A percentile compares a stretch with the other conserved stretches of the same genome.
Evolutionary conservation across 345 rosid genomes (phyloP).

Genomic region (Moricandia arvensis): DNA sequence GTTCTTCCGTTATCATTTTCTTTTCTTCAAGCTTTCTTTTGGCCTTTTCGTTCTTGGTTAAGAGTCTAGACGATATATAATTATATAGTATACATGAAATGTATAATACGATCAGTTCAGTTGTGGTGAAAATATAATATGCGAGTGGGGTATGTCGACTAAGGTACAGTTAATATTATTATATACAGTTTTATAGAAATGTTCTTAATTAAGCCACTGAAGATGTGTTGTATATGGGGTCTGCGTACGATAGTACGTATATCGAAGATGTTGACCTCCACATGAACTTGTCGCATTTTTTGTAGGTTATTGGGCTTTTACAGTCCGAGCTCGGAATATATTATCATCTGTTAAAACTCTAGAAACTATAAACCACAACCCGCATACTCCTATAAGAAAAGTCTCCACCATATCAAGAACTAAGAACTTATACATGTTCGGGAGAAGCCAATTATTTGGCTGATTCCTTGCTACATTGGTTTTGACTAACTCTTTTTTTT

Average conservation of each 20-base stretch:
- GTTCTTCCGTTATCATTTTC: conserved; percentile 47
- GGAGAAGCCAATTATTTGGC: conserved; percentile 13
- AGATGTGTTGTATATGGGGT: conserved; percentile 27
- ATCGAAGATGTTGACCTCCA: conserved; percentile 28
- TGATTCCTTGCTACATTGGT: neutral
- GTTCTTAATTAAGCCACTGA: conserved; percentile 18
- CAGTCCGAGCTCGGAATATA: neutral
- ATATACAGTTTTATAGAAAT: conserved; percentile 17
- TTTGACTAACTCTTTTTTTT: conserved; percentile 17
- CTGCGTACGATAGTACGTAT: conserved; percentile 39
- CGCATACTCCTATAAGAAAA: too few relatives aligned
- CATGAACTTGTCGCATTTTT: conserved; percentile 16
- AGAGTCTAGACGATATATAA: conserved; percentile 26
- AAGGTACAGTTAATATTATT: conserved; percentile 40
- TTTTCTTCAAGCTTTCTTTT: neutral
- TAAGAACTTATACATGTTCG: neutral
- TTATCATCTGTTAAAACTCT: neutral
- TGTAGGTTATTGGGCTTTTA: neutral
- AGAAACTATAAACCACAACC: neutral
- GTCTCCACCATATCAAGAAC: too few relatives aligned
- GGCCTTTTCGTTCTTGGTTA: neutral
- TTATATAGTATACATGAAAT: conserved; percentile 39
- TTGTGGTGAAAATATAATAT: conserved; percentile 45
- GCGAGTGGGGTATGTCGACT: conserved; percentile 65
- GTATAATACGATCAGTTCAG: conserved; percentile 23